Base-by-base conservation (phyloP, 2,329 filamentous ascomycete species). In the Botrytis galanthina region DNA sequence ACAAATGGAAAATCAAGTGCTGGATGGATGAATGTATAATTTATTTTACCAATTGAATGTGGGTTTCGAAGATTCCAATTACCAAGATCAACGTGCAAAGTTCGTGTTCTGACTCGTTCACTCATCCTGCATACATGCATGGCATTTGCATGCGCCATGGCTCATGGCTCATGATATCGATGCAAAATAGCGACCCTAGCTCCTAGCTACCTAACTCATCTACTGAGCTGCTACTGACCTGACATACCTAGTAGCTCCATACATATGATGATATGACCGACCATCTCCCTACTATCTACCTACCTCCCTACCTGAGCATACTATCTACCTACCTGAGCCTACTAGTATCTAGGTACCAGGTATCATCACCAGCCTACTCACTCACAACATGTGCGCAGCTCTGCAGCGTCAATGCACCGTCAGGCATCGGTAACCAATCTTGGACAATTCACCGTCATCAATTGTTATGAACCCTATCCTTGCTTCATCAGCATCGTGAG, bases 51-150 rank as follows among this genome's bases (percentile, higher is more conserved):
- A n/a, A 22, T 37, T 22, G 32, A 37, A 32, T 42, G 48, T 32
- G 66, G 48, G 64, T 68, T 68, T 35, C 14, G 18, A 42, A 68
- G 64, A 10, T 68, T 57, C 64, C 64, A 57, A 60, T 46, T 20
- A 46, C 67, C 48, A 60, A 70, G 61, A 68, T 59, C 39, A 59
- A 72, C n/a, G 35, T 62, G 46, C 61, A 71, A 71, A 64, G 42
- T 51, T 72, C 62, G 39, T 72, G 29, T 68, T 72, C 37, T 72
- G 70, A 72, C 62, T 72, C 62, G 71, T 60, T 60, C 32, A 22
- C 48, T 42, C 10, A 68, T 72, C 29, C 32, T 57, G 37, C 60
- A 67, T 35, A 46, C 44, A 54, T 35, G 48, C 26, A 57, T 57
- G n/a, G n/a, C 51, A 57, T 57, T 57, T 29, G n/a, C n/a, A 57